Conservation (phyloP, 1,284 basidiomycete species). For the Leccinum huronense region DNA sequence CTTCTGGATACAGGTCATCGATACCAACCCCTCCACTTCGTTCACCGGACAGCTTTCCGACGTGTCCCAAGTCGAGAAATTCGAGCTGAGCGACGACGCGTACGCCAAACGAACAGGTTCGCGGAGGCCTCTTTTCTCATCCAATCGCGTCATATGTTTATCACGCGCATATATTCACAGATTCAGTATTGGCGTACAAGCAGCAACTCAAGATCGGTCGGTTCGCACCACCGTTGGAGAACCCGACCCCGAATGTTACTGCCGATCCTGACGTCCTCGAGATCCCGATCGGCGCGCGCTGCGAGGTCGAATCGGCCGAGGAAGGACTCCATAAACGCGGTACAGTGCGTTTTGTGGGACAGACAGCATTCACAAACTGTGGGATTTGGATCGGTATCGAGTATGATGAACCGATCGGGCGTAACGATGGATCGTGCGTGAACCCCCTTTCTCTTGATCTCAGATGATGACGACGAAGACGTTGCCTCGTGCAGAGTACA, state of each 20-base stretch:
- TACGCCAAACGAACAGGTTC: constrained; percentile 80
- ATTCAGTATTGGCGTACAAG: constrained; percentile 90
- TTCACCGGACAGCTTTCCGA: constrained; percentile 83
- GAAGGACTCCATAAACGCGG: constrained; percentile 78
- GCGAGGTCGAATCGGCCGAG: constrained; percentile 71
- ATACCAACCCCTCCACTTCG: constrained; percentile 70
- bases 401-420: constrained; percentile 95
- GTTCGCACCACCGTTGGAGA: constrained; percentile 56
- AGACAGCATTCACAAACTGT: constrained; percentile 68
- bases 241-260: neutral
- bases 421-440: constrained; percentile 89
- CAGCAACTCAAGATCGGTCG: constrained; percentile 87
- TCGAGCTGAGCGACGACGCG: constrained; percentile 81
- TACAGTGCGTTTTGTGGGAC: constrained; percentile 81
- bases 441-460: neutral
- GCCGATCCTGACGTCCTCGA: constrained; percentile 27
- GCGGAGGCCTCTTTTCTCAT: neutral
- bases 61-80: constrained; percentile 87
- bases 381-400: constrained; percentile 91
- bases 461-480: neutral
- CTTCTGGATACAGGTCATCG: constrained; percentile 57
- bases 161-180: constrained; percentile 41
- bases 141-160: constrained; percentile 3
- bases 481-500: constrained; percentile 60
- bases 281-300: constrained; percentile 71